A percentile compares a stretch with the other conserved stretches of the same genome.
phyloP scores from a whole-genome alignment of 768 basidiomycete species.

The Leccinum barrowsii region DNA sequence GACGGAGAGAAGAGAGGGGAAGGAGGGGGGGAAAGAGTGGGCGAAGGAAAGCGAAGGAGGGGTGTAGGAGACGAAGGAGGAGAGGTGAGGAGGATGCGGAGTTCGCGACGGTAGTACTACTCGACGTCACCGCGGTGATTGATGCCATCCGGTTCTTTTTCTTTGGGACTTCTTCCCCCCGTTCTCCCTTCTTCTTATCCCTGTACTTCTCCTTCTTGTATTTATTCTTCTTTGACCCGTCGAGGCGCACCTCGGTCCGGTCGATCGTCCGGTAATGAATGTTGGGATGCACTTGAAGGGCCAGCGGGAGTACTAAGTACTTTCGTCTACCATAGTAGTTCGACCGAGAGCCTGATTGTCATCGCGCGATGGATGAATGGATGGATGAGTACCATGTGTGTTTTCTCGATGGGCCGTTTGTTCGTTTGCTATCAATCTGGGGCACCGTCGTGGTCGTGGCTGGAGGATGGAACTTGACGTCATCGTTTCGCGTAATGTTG shows the following conservation, averaged over 20 bases:
- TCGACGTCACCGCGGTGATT: not conserved
- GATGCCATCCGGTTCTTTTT: not conserved
- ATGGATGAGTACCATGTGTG: not conserved
- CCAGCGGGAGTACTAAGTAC: not conserved
- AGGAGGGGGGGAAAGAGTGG: not conserved
- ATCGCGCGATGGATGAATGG: not conserved
- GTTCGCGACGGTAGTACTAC: not conserved
- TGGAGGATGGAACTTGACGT: slow-evolving; percentile 1
- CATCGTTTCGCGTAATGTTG: not conserved
- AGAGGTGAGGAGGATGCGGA: not conserved
- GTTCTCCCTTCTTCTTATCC: not conserved
- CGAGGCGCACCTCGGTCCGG: not conserved
- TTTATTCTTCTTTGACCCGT: not conserved
- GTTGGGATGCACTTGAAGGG: not conserved
- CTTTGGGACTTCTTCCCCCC: not conserved
- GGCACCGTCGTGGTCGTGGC: not conserved
- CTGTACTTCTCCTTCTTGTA: not conserved
- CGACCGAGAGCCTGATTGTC: not conserved
- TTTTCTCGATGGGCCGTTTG: not conserved
- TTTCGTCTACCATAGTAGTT: not conserved
- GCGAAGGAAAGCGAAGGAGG: not conserved
- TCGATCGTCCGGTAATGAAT: not conserved
- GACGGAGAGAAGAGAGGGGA: not conserved
- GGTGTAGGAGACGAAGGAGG: not conserved
- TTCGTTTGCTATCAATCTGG: not conserved